Base-by-base conservation (phyloP, 306 rosid species). In the Glycine tomentella region DNA sequence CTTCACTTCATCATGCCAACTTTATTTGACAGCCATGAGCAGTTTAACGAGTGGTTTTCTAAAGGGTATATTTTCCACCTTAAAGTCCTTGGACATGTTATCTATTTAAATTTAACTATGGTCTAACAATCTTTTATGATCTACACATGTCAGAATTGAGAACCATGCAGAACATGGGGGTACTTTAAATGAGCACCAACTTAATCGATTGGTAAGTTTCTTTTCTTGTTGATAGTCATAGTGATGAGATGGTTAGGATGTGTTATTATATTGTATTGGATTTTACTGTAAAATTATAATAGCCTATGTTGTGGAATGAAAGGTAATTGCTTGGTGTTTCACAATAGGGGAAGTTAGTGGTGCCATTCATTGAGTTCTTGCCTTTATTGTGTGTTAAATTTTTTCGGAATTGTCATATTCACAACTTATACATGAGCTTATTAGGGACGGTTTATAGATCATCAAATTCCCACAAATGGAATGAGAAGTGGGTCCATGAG, bases 131-230 rank as follows among this genome's bases (percentile, higher is more conserved):
- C 48, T 81, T 66, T 52, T 77, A 48, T 82, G 55, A 61, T 49
- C 50, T 31, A 20, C 76, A 16, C 77, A 49, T 86, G 69, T 69
- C 90, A 95, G 99, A 84, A 95, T 95, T 70, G 99, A 95, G 87
- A 92, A 90, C 76, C 99, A 95, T 83, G 99, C 99, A 15, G 99
- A 95, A 85, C 98, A 95, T 78, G 99, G 99, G 73, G 99, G 98
- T 83, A 95, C 99, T 77, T 82, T 95, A 86, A 95, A 95, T 13
- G 99, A 95, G 85, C 99, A 95, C 84, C 99, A 95, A 83, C 97
- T 95, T 71, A 95, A 87, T 91, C 87, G 99, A 84, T 88, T 95
- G 94, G 99, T 95, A 75, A 82, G 98, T 85, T 71, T 70, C 64
- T 80, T 76, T 72, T 25, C 73, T 77, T 31, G 15, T 75, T 80